Evolutionary conservation across 2,329 filamentous ascomycete genomes (phyloP), one percentile per base, ranked within the genome.

Genomic region (Xylaria hypoxylon): DNA sequence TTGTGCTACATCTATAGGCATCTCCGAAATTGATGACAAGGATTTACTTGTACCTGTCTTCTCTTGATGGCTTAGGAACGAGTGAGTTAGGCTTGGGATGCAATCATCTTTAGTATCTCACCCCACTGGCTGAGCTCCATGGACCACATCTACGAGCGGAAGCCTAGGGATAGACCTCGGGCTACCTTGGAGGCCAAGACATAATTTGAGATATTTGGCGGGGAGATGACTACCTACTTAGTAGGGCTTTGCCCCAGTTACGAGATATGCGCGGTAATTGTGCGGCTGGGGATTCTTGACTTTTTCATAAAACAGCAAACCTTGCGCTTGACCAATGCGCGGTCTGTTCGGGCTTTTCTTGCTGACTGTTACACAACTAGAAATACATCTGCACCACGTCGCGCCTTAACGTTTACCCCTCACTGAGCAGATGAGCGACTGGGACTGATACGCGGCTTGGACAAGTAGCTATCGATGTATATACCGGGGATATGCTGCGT

Each of bases 51-150:
- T 63, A 24, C 77, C 82, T 6, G 10, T 77, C 82, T 6, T 84
- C 83, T 0, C 80, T 81, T 5, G 73, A 77, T 1, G 82, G 77
- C n/a, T 75, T 79, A 6, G 76, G 80, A 15, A 76, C 75, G 3
- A 75, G 75, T 4, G 73, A 72, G 72, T 70, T 65, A 58, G 51
- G 55, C 28, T 51, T 72, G 68, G 57, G 75, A 80, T 24, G 72
- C 76, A 11, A 80, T 80, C 13, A 83, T 86, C 87, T 86, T 15
- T 65, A 84, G 87, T 65, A 80, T 85, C 0, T 74, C 87, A 2
- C 86, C 86, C 68, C 82, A 85, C 85, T 85, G 0, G 85, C 85
- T 86, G 71, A 84, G 82, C 38, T 86, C 87, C 71, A 86, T 86
- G 77, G 85, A 85, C 2, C 80, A 84, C 5, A 86, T 87, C 53